phyloP scores from a whole-genome alignment of 768 basidiomycete genomes.

The Russula brevipes region DNA sequence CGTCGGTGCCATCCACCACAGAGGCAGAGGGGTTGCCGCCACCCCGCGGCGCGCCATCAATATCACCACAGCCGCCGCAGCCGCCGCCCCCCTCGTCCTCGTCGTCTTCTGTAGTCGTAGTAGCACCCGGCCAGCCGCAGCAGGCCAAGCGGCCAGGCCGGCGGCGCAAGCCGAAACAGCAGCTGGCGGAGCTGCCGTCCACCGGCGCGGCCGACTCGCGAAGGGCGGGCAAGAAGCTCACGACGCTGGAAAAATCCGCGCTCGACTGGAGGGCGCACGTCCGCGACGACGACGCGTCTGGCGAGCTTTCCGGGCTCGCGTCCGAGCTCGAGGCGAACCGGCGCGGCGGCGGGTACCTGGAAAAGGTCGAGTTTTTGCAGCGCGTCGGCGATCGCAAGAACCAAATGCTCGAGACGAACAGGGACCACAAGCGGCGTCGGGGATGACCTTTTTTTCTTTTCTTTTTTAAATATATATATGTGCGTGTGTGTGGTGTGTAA shows the following conservation, averaged over 20 bases:
- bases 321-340: conserved; percentile 74
- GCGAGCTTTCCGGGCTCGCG: conserved; percentile 38
- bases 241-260: conserved; percentile 79
- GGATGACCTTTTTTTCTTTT: not conserved
- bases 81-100: not conserved
- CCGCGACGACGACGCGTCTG: conserved; percentile 31
- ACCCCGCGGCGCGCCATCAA: no score
- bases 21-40: conserved; percentile 15
- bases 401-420: conserved; percentile 53
- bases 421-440: conserved; percentile 45
- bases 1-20: conserved; percentile 3
- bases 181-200: conserved; percentile 51
- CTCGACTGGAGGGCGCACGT: conserved; percentile 82
- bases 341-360: conserved; percentile 73
- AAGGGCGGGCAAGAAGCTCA: conserved; percentile 61
- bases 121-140: conserved; percentile 4
- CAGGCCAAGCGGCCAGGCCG: conserved; percentile 50
- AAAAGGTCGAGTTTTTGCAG: conserved; percentile 78
- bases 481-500: no score
- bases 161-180: conserved; percentile 60
- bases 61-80: no score
- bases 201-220: conserved; percentile 34
- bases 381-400: conserved; percentile 71
- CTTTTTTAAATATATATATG: no score
- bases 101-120: conserved; percentile 15